Base-by-base conservation (phyloP, 1,284 basidiomycete genomes). In the Ganoderma meredithae region DNA sequence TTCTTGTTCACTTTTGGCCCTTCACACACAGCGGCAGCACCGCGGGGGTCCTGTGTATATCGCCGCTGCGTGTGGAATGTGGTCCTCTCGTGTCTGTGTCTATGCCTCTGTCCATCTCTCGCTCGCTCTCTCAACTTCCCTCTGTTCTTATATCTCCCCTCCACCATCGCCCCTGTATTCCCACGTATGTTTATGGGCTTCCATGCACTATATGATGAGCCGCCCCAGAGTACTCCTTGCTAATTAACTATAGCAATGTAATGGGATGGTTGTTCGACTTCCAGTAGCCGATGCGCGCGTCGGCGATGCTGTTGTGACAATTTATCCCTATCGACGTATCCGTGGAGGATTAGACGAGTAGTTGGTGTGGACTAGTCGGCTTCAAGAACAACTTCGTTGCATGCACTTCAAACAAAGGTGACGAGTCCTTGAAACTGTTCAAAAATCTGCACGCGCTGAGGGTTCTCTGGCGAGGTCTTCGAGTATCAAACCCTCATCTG, bases 171-270 rank as follows among this genome's bases (percentile, higher is more conserved):
- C 63, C 59, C 47, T 69, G 71, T 72, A 75, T 69, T 61, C 62
- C 65, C 63, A 70, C 71, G 73, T 74, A 76, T 76, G 72, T 76
- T 74, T 73, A 74, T 73, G 72, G 75, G 74, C 71, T 67, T 69
- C 73, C 47, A 73, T 74, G 73, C 75, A 73, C 67, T 72, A 76
- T 74, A 76, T 73, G 75, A 73, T 71, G 71, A 72, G 70, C 72
- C 70, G 64, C 70, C 71, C 73, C 74, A 72, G 66, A 70, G 68
- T 76, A 74, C 66, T 67, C 64, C 68, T 72, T 73, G 75, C 75
- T 76, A 76, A 73, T 76, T 65, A 66, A 44, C 58, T 75, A 75
- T 73, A 75, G 74, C 74, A 74, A 69, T 74, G 72, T 75, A 75
- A 75, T 75, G 74, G 72, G 74, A 72, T 69, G 71, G 69, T 52